These are phyloP conservation scores for Cardamine resedifolia DNA, from an alignment of 345 rosid species.

Conservation along the genomic window DNA sequence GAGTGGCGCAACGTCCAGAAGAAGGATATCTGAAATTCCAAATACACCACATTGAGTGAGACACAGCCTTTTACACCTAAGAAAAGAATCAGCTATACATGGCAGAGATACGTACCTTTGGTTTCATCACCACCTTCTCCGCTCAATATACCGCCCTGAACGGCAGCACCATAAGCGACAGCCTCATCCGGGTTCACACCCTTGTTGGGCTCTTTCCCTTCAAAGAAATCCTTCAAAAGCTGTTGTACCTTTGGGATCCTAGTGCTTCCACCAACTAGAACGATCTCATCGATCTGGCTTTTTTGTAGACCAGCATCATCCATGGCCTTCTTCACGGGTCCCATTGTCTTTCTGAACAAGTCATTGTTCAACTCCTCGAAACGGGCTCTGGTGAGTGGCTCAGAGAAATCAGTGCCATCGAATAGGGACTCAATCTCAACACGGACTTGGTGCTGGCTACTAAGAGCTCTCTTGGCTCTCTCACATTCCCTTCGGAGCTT, in stretches of 20 bases:
- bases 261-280: constrained; percentile 98
- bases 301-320: constrained; percentile 91
- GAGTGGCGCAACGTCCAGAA: constrained; percentile 92
- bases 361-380: constrained; percentile 98
- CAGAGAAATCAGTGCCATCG: constrained; percentile 91
- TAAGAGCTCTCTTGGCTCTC: constrained; percentile 99
- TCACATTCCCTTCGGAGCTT: constrained; percentile 92
- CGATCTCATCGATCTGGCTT: constrained; percentile 94
- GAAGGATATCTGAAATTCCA: constrained; percentile 74
- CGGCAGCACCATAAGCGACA: constrained; percentile 98
- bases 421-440: constrained; percentile 96
- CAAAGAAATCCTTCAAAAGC: constrained; percentile 91
- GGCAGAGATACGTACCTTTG: constrained; percentile 59
- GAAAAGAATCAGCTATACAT: not conserved
- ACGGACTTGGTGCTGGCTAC: constrained; percentile 99
- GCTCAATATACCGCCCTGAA: constrained; percentile 95
- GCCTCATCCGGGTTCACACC: constrained; percentile 99
- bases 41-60: not conserved
- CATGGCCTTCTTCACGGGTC: constrained; percentile 99
- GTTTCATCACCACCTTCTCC: constrained; percentile 99
- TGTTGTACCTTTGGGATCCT: constrained; percentile 99
- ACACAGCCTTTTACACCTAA: not conserved
- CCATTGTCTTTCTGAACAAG: constrained; percentile 97
- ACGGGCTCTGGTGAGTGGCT: constrained; percentile 97
- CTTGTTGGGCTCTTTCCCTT: constrained; percentile 98